A percentile compares a stretch with the other conserved stretches of the same genome.
Conservation (phyloP, 805 yeast species). For the Candida patagonica region DNA sequence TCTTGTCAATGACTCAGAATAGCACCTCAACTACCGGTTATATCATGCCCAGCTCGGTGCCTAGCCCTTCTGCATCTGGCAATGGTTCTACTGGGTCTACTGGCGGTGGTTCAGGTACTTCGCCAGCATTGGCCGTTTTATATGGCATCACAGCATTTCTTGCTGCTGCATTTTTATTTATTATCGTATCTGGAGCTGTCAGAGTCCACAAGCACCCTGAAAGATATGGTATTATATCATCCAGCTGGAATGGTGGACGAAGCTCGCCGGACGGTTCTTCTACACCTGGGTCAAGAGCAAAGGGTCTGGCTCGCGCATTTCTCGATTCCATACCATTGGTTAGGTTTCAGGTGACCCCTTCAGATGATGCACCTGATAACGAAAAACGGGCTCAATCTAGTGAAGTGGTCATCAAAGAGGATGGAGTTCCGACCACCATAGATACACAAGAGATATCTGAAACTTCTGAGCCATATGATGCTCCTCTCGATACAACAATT, state of each 20-base stretch:
- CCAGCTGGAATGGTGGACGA: conserved; percentile 7
- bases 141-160: conserved; percentile 25
- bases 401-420: neutral
- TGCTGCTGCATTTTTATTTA: conserved; percentile 21
- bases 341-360: conserved; percentile 6
- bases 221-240: conserved; percentile 22
- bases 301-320: conserved; percentile 30
- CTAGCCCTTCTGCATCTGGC: neutral
- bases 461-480: neutral
- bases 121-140: conserved; percentile 25
- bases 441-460: neutral
- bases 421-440: neutral
- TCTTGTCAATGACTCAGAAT: conserved; percentile 5
- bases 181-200: conserved; percentile 26
- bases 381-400: neutral
- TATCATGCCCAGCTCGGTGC: neutral
- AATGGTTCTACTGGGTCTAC: neutral
- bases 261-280: conserved; percentile 10
- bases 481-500: neutral
- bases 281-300: conserved; percentile 19
- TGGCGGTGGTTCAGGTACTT: conserved; percentile 2
- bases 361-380: neutral
- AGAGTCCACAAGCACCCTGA: conserved; percentile 29
- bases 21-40: conserved; percentile 4
- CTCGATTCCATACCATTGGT: conserved; percentile 29